Evolutionary conservation across 2,329 filamentous ascomycete species (phyloP), one percentile per base, ranked within the genome.

Genomic region (Sclerotinia spermophila): DNA sequence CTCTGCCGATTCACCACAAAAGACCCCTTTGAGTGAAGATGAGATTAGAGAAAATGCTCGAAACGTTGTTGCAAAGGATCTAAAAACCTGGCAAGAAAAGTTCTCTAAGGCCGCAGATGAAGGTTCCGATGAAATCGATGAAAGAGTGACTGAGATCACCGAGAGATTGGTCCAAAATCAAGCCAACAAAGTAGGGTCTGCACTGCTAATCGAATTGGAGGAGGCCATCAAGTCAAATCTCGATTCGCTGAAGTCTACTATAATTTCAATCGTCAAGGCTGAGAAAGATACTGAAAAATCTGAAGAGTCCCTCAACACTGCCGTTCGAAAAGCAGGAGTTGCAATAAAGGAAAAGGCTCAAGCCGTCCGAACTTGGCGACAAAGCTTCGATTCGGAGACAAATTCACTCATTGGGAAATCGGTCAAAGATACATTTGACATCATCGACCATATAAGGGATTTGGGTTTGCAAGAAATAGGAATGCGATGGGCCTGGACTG

Each of bases 401-500:
- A 81, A 84, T 45, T 81, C 82, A 27, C 84, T 89, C 27, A 84
- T 91, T 35, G 82, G 83, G 70, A 83, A 85, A 67, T 87, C 89
- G 11, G 84, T 89, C 19, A 83, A 86, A 72, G 89, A 88, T 38
- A 92, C 89, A 1, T 82, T 92, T 11, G 87, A 90, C 73, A 87
- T 91, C 19, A 84, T 93, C 58, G 89, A 92, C 75, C 85, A 84
- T 74, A 89, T 92, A 67, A 87, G 89, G 58, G 88, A 92, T 73
- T 82, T 92, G 40, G 89, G 90, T 15, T 82, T 93, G 44, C 89
- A 92, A 76, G 90, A 93, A 76, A 89, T 93, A 65, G 90, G 90
- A 56, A 90, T 91, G 84, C 74, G 79, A 78, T 99, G 96, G 94
- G 94, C 95, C 19, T 97, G 93, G 90, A 96, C 94, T 82, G 94